Conservation (phyloP, 108 stramenopile genomes). For the Nannochloropsis gaditana region DNA sequence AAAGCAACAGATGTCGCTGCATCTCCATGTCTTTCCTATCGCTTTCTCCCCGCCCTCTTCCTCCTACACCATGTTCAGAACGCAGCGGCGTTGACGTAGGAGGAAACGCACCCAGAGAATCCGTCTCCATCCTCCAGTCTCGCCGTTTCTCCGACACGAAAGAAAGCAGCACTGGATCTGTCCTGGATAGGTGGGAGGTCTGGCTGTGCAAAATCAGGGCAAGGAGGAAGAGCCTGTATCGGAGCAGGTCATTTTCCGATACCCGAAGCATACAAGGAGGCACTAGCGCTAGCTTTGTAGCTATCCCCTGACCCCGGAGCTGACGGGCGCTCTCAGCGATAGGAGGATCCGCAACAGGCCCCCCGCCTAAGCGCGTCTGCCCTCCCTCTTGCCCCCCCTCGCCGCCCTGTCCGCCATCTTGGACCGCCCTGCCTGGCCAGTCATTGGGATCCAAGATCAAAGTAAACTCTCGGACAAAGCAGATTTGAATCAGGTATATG, state of each 20-base stretch:
- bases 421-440: too few relatives aligned
- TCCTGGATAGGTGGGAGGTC: not conserved
- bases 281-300: not conserved
- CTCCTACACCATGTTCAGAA: not conserved
- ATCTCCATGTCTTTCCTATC: not conserved
- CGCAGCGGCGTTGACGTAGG: too few relatives aligned
- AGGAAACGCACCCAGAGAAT: too few relatives aligned
- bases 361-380: too few relatives aligned
- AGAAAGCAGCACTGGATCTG: not conserved
- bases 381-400: too few relatives aligned
- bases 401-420: too few relatives aligned
- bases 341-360: too few relatives aligned
- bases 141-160: not conserved
- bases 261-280: not conserved
- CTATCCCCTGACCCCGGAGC: too few relatives aligned
- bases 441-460: not conserved
- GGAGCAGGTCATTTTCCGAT: not conserved
- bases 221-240: not conserved
- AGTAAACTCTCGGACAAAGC: not conserved
- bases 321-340: too few relatives aligned
- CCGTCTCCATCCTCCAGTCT: not conserved
- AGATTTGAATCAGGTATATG: not conserved
- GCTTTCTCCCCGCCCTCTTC: not conserved
- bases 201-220: constrained; percentile 16
- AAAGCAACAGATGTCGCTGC: not conserved